Evolutionary conservation across 2,329 filamentous ascomycete genomes (phyloP).

Genomic region (Didymella arachidicola): DNA sequence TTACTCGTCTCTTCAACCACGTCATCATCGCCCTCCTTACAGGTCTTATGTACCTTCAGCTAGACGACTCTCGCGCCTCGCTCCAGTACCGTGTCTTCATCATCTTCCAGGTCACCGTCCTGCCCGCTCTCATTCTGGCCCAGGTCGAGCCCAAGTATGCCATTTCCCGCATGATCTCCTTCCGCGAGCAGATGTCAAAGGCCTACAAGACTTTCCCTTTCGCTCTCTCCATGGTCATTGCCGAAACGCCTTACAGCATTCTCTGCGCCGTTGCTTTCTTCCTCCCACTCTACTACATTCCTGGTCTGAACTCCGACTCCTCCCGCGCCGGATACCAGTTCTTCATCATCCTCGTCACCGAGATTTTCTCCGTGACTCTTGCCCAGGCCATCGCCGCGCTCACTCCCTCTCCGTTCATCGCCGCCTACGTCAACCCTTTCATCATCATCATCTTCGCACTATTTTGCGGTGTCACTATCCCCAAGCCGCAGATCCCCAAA

Average conservation of each 20-base stretch:
- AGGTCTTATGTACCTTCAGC: constrained; percentile 79
- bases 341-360: constrained; percentile 82
- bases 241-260: constrained; percentile 84
- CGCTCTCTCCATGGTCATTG: constrained; percentile 76
- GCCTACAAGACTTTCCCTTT: constrained; percentile 86
- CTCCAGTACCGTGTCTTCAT: constrained; percentile 88
- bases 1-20: constrained; percentile 87
- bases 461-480: constrained; percentile 88
- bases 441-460: constrained; percentile 74
- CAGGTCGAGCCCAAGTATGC: constrained; percentile 88
- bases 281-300: constrained; percentile 84
- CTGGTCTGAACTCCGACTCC: constrained; percentile 70
- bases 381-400: constrained; percentile 76
- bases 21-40: constrained; percentile 78
- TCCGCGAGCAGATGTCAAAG: constrained; percentile 84
- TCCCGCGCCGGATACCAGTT: constrained; percentile 84
- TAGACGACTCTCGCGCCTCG: constrained; percentile 76
- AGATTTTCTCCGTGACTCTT: constrained; percentile 83
- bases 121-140: constrained; percentile 82
- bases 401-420: constrained; percentile 80
- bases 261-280: constrained; percentile 84
- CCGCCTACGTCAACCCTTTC: constrained; percentile 76
- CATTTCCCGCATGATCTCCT: constrained; percentile 80
- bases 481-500: constrained; percentile 75
- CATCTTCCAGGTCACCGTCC: constrained; percentile 87